Conservation (phyloP, 228 moss, liverwort and hornwort genomes). For the Sphagnum fallax region DNA sequence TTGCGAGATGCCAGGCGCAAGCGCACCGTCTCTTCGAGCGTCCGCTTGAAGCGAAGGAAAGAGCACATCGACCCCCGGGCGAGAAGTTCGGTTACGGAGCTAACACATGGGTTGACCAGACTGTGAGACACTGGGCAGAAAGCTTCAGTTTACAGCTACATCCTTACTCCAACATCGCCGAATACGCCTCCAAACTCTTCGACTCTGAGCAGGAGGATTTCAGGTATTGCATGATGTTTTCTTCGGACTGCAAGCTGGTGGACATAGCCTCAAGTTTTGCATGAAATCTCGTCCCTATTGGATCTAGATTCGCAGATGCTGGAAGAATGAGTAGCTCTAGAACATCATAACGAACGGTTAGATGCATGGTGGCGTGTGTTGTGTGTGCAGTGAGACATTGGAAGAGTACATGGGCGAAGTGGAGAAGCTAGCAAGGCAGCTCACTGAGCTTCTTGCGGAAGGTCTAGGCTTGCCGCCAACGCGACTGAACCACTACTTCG, state of each 20-base stretch:
- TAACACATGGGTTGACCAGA: constrained; percentile 43
- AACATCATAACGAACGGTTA: no score
- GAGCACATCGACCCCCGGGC: constrained; percentile 33
- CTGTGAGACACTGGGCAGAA: constrained; percentile 49
- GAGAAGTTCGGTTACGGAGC: constrained; percentile 36
- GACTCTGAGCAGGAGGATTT: constrained; percentile 23
- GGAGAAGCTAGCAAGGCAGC: constrained; percentile 27
- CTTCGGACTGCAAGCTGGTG: no score
- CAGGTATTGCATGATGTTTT: constrained; percentile 13
- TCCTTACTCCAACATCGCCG: constrained; percentile 18
- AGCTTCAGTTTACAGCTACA: constrained; percentile 29
- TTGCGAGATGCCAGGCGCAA: constrained; percentile 25
- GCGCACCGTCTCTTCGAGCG: constrained; percentile 36
- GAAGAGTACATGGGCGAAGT: constrained; percentile 27
- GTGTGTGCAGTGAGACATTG: constrained; percentile 7
- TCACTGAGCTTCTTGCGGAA: constrained; percentile 32
- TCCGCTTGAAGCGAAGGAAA: constrained; percentile 32
- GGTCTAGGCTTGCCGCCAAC: constrained; percentile 27
- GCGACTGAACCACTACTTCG: constrained; percentile 26
- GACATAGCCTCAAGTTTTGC: no score
- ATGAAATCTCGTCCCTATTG: no score
- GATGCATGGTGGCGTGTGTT: no score
- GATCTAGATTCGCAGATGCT: no score
- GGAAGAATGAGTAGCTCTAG: no score
- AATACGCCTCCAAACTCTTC: constrained; percentile 39